A percentile compares a stretch with the other conserved stretches of the same genome.
These are phyloP conservation scores for Delitschia confertaspora DNA, from an alignment of 495 filamentous ascomycete genomes.

Conservation along the genomic window DNA sequence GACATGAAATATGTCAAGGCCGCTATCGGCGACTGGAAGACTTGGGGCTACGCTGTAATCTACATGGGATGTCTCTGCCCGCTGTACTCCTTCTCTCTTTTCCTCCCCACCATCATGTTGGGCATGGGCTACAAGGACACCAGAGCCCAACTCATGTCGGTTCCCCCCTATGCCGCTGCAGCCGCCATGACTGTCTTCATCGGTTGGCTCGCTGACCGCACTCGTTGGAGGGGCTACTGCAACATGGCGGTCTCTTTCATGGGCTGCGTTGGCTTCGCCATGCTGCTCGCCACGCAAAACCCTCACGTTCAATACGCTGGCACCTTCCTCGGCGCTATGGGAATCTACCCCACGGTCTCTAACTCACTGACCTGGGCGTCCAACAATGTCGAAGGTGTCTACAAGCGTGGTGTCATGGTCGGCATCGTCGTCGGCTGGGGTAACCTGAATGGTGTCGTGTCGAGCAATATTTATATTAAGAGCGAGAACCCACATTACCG, in stretches of 20 bases:
- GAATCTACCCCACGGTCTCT: conserved; percentile 87
- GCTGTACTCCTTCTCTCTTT: conserved; percentile 69
- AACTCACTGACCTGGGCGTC: conserved; percentile 84
- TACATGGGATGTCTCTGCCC: conserved; percentile 44
- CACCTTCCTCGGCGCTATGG: conserved; percentile 75
- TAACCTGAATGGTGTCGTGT: conserved; percentile 81
- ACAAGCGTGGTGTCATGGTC: conserved; percentile 80
- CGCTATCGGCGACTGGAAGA: conserved; percentile 79
- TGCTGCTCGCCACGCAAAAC: conserved; percentile 56
- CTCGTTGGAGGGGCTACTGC: conserved; percentile 65
- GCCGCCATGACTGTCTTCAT: conserved; percentile 65
- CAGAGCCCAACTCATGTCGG: conserved; percentile 68
- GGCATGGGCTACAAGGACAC: conserved; percentile 62
- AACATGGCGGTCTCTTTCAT: conserved; percentile 66
- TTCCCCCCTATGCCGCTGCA: conserved; percentile 79
- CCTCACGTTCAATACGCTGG: conserved; percentile 68
- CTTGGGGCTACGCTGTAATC: conserved; percentile 48
- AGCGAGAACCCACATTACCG: conserved; percentile 47
- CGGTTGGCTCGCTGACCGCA: conserved; percentile 74
- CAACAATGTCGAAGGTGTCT: conserved; percentile 87
- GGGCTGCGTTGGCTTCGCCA: conserved; percentile 68
- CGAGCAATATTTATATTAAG: conserved; percentile 60
- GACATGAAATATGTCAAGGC: conserved; percentile 65
- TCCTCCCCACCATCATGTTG: conserved; percentile 75
- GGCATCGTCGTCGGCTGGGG: conserved; percentile 74